Conservation (phyloP, 1,284 basidiomycete genomes). For the Pyrrhoderma noxium region DNA sequence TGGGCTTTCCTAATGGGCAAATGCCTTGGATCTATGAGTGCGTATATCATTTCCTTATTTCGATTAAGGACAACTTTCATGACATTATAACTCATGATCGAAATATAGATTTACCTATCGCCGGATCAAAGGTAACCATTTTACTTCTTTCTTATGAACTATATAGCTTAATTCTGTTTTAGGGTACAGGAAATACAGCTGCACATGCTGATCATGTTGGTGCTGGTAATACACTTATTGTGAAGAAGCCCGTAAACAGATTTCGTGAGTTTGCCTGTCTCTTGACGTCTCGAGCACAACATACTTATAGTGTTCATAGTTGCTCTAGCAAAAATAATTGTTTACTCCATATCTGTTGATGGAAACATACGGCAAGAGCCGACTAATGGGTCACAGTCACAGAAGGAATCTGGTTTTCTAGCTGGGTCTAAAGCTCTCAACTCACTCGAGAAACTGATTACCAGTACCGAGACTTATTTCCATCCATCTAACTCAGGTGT, state of each 20-base stretch:
- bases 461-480: constrained; percentile 90
- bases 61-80: constrained; percentile 62
- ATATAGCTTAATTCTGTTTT: constrained; percentile 4
- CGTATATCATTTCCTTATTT: constrained; percentile 45
- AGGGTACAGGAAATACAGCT: constrained; percentile 60
- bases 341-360: constrained; percentile 90
- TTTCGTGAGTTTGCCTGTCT: constrained; percentile 40
- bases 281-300: constrained; percentile 12
- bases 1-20: constrained; percentile 86
- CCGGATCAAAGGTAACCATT: constrained; percentile 47
- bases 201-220: constrained; percentile 61
- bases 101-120: constrained; percentile 30
- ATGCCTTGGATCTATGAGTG: constrained; percentile 83
- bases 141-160: constrained; percentile 1
- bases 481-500: constrained; percentile 78
- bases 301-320: constrained; percentile 33
- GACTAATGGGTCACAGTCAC: constrained; percentile 13
- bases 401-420: constrained; percentile 47
- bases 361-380: constrained; percentile 47
- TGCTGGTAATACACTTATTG: constrained; percentile 59
- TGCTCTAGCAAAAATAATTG: constrained; percentile 79
- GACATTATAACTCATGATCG: background rate
- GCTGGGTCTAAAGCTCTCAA: constrained; percentile 89
- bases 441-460: constrained; percentile 82
- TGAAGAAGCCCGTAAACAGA: constrained; percentile 74